Evolutionary conservation across 1,284 basidiomycete genomes (phyloP), one percentile per base, ranked within the genome.

Genomic region (Apiotrichum gracile): DNA sequence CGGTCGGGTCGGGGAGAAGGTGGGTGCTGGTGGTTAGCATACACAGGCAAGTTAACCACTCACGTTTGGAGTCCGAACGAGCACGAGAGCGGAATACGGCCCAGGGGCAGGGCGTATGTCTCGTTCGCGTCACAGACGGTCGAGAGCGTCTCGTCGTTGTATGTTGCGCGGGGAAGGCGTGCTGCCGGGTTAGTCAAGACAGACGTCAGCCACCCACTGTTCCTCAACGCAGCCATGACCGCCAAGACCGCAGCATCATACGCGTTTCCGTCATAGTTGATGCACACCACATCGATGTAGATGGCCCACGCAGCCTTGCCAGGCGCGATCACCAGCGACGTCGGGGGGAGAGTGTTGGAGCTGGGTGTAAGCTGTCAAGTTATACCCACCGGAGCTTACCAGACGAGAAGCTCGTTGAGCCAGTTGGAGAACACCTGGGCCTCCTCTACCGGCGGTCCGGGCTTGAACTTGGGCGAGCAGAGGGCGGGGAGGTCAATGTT

Each of bases 211-310:
- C 4, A 78, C 87, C 53, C 59, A 93, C 91, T 86, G 63, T 91
- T 87, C 70, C 80, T 80, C 44, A 98, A 76, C 4, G 94, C 92
- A 14, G 86, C 84, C 45, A 91, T 82, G 77, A 93, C 87, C 0
- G 91, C 91, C 16, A 97, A 71, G 3, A 97, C 78, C 0, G 89
- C 82, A 0, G 93, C 91, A 61, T 99, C 94, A 60, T 96, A 88
- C 1, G 83, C 87, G 67, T 97, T 97, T 10, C 94, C 94, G 70
- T 98, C 93, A 65, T 92, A 94, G 76, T 94, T 97, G 64, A 98
- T 87, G 73, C 92, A 97, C 5, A 87, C 88, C 27, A 91, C 83
- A 61, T 98, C 94, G 60, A 97, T 80, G 72, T 97, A 97, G 17
- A 98, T 78, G 24, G 86, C 85, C 91, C 92, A 98, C 0, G 80